Percentiles rank a stretch among this genome's conserved stretches.
These are phyloP conservation scores for Sphagnum magellanicum DNA, from an alignment of 228 moss, liverwort and hornwort genomes.

Conservation along the genomic window DNA sequence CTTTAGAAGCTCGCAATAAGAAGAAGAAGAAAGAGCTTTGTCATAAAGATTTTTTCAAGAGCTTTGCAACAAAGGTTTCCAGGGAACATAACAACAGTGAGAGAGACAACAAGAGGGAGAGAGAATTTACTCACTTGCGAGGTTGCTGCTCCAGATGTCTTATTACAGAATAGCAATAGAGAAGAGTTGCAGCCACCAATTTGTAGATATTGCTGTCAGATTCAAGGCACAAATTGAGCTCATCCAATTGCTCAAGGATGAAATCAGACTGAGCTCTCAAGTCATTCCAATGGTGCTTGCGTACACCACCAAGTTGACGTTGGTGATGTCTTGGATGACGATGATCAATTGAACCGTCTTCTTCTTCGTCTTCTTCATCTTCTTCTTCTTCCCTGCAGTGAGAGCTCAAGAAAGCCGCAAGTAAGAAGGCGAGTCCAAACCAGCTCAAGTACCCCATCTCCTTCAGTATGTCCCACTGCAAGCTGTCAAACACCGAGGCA, in stretches of 20 bases:
- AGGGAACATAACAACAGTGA: too few species aligned
- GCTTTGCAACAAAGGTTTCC: too few species aligned
- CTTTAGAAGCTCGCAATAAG: too few species aligned
- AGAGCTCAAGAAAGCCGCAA: constrained; percentile 44
- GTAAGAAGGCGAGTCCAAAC: constrained; percentile 50
- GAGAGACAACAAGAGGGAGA: too few species aligned
- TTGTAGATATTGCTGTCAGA: constrained; percentile 65
- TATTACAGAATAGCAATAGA: constrained; percentile 51
- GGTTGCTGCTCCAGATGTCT: constrained; percentile 41
- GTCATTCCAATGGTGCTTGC: constrained; percentile 25
- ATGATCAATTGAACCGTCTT: too few species aligned
- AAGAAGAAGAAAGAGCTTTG: too few species aligned
- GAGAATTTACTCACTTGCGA: constrained; percentile 17
- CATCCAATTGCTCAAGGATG: constrained; percentile 59
- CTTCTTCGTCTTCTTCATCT: constrained; percentile 1
- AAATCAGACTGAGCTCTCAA: constrained; percentile 45
- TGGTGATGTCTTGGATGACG: too few species aligned
- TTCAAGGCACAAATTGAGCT: constrained; percentile 49
- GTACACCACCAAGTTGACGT: too few species aligned
- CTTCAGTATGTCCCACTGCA: constrained; percentile 50
- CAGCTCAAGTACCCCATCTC: constrained; percentile 55
- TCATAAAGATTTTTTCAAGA: too few species aligned
- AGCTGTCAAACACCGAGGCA: constrained; percentile 42
- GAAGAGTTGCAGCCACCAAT: constrained; percentile 60
- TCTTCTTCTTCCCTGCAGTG: constrained; percentile 16